These are phyloP conservation scores for Solanum hybrid DNA, from an alignment of 305 asterid species.

Conservation along the genomic window DNA sequence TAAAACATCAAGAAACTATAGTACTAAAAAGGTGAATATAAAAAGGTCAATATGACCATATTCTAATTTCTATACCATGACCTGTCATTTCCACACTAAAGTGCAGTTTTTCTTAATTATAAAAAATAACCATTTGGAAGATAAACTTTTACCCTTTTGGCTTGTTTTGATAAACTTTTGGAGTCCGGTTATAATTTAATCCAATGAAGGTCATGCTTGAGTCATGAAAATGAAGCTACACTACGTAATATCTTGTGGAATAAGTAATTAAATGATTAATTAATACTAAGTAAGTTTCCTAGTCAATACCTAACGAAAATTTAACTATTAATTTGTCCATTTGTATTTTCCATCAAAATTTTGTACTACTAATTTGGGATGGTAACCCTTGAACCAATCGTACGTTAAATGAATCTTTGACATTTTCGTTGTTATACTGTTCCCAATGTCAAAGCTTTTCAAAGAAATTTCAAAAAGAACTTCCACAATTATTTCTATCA, in stretches of 20 bases:
- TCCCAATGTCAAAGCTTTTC: background rate
- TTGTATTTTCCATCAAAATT: background rate
- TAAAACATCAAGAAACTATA: background rate
- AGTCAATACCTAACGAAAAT: background rate
- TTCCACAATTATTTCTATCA: background rate
- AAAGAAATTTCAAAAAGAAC: background rate
- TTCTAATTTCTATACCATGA: background rate
- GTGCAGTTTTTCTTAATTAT: background rate
- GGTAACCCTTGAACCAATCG: background rate
- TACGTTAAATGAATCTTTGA: background rate
- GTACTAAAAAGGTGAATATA: background rate
- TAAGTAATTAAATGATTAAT: background rate
- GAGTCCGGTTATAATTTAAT: background rate
- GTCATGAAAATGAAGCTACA: background rate
- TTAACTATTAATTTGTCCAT: background rate
- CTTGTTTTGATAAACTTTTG: background rate
- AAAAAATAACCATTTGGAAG: background rate
- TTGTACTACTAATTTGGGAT: background rate
- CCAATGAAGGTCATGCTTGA: background rate
- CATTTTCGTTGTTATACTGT: background rate
- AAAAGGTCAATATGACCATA: background rate
- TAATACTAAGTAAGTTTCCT: background rate
- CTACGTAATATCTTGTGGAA: constrained; percentile 1
- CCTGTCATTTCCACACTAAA: background rate
- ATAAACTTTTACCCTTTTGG: background rate